Percentiles rank a stretch among this genome's conserved stretches.
Evolutionary conservation across 2,329 filamentous ascomycete genomes (phyloP).

Genomic region (Hyphodiscus sp.): DNA sequence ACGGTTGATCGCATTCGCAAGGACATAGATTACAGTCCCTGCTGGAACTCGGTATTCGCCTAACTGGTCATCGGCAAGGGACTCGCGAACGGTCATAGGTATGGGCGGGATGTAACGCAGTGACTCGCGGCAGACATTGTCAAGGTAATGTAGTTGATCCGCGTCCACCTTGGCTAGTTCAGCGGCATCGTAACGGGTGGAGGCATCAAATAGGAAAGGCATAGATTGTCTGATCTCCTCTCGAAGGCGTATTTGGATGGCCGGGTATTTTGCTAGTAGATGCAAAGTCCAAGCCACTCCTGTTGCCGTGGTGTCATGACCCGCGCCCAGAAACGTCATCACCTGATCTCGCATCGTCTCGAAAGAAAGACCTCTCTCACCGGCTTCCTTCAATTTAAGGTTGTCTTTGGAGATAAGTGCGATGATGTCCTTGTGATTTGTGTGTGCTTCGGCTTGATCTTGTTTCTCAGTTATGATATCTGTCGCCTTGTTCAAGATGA

Average conservation of each 20-base stretch:
- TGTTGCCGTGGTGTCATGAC: slow-evolving; percentile 40
- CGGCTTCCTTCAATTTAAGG: slow-evolving; percentile 50
- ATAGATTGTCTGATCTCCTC: no score
- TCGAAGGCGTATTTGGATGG: no score
- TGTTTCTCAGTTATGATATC: slow-evolving; percentile 60
- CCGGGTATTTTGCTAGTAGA: slow-evolving; percentile 33
- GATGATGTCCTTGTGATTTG: slow-evolving; percentile 62
- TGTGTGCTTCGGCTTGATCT: slow-evolving; percentile 44
- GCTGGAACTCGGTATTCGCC: slow-evolving; percentile 35
- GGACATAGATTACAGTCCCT: slow-evolving; percentile 38
- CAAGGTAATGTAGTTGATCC: slow-evolving; percentile 37
- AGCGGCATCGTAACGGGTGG: slow-evolving; percentile 27
- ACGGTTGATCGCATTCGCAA: slow-evolving; percentile 37
- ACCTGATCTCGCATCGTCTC: slow-evolving; percentile 50
- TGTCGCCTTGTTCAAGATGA: slow-evolving; percentile 48
- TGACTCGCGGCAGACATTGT: slow-evolving; percentile 41
- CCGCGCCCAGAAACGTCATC: slow-evolving; percentile 78
- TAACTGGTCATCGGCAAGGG: slow-evolving; percentile 33
- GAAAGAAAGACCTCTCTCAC: slow-evolving; percentile 63
- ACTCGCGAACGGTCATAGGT: slow-evolving; percentile 29
- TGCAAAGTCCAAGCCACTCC: slow-evolving; percentile 38
- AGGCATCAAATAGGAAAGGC: slow-evolving; percentile 30
- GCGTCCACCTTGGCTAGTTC: slow-evolving; percentile 29
- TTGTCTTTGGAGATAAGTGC: slow-evolving; percentile 44
- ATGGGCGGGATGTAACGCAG: slow-evolving; percentile 39